Conservation (phyloP, 352 stramenopile species). For the Pythium pyrilobum region DNA sequence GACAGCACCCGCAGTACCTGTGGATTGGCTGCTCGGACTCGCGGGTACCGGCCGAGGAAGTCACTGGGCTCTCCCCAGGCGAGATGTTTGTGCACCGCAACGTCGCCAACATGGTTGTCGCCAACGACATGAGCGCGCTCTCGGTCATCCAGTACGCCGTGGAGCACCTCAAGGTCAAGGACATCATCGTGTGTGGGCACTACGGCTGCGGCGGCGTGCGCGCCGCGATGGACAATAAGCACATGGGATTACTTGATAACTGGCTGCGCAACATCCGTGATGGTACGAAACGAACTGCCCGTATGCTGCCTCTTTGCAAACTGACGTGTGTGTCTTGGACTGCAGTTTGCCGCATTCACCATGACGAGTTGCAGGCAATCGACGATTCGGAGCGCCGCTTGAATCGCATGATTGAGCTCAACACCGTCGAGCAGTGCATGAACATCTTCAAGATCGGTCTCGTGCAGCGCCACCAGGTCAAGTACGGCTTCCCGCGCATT, state of each 20-base stretch:
- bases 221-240: constrained; percentile 74
- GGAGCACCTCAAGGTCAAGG: constrained; percentile 77
- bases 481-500: constrained; percentile 87
- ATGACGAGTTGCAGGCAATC: constrained; percentile 82
- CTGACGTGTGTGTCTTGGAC: constrained; percentile 16
- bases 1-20: constrained; percentile 68
- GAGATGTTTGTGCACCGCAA: constrained; percentile 84
- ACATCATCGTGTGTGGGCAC: constrained; percentile 87
- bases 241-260: constrained; percentile 85
- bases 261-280: constrained; percentile 93
- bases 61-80: constrained; percentile 53
- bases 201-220: constrained; percentile 84
- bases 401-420: constrained; percentile 82
- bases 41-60: constrained; percentile 60
- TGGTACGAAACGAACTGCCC: too few species aligned
- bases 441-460: constrained; percentile 89
- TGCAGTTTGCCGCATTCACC: constrained; percentile 87
- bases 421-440: constrained; percentile 88
- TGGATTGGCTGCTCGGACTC: constrained; percentile 79
- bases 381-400: constrained; percentile 73
- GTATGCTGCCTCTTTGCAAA: not conserved
- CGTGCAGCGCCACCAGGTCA: constrained; percentile 83
- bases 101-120: constrained; percentile 53
- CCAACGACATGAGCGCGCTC: constrained; percentile 37
- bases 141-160: constrained; percentile 55